Conservation (phyloP, 2,329 filamentous ascomycete species). For the Clonostachys rosea region DNA sequence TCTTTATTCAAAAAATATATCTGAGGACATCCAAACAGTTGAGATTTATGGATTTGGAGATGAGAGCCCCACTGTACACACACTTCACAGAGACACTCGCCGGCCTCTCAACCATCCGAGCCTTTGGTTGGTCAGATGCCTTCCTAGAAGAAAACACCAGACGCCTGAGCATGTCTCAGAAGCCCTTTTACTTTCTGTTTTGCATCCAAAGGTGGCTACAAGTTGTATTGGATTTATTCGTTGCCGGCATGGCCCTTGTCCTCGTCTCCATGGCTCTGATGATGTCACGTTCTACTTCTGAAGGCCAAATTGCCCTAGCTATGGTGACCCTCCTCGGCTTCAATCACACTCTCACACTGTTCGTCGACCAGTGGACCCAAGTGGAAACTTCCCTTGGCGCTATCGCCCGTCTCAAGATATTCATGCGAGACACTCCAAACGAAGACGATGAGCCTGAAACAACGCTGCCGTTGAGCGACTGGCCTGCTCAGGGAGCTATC, state of each 20-base stretch:
- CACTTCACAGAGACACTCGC: conserved; percentile 44
- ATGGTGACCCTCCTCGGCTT: conserved; percentile 18
- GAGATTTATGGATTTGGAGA: conserved; percentile 45
- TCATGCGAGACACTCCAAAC: conserved; percentile 9
- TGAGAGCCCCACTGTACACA: conserved; percentile 40
- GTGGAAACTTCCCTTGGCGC: conserved; percentile 20
- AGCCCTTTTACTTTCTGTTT: conserved; percentile 42
- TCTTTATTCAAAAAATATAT: conserved; percentile 42
- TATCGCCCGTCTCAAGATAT: conserved; percentile 15
- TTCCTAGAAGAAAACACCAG: conserved; percentile 24
- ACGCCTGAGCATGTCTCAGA: conserved; percentile 35
- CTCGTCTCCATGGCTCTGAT: conserved; percentile 37
- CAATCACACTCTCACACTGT: conserved; percentile 8
- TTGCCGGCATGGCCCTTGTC: conserved; percentile 37
- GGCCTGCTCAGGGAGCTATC: conserved; percentile 17
- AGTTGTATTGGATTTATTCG: conserved; percentile 40
- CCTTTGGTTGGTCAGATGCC: conserved; percentile 38
- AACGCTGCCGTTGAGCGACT: conserved; percentile 7
- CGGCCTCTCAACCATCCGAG: conserved; percentile 42
- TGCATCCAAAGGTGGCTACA: conserved; percentile 44
- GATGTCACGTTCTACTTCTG: conserved; percentile 10
- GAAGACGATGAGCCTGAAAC: conserved; percentile 9
- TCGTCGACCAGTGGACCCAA: conserved; percentile 20
- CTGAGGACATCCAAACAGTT: conserved; percentile 47
- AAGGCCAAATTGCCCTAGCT: conserved; percentile 20